phyloP scores from a whole-genome alignment of 164 flowering plant genomes.

The Umbellularia californica region DNA sequence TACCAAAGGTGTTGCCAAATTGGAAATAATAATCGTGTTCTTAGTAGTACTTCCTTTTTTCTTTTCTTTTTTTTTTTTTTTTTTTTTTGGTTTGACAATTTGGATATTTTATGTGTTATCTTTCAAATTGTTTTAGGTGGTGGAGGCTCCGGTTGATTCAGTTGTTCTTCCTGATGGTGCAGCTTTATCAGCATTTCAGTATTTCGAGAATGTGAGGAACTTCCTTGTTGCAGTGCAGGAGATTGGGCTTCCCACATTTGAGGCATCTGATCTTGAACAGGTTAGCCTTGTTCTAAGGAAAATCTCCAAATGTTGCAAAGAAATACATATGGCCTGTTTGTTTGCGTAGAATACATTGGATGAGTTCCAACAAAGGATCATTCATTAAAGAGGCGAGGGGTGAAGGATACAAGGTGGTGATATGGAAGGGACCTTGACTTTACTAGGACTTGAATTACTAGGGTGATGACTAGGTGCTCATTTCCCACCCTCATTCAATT shows the following conservation, averaged over 20 bases:
- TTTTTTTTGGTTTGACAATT: background rate
- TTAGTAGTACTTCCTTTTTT: background rate
- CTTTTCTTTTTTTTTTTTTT: background rate
- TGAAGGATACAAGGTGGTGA: too few relatives aligned
- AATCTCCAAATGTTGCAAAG: background rate
- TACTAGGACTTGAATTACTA: too few relatives aligned
- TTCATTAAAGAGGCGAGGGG: too few relatives aligned
- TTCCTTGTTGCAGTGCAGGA: constrained; percentile 82
- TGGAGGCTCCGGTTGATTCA: constrained; percentile 77
- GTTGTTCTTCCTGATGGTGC: constrained; percentile 84
- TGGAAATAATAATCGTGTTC: background rate
- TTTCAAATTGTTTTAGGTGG: constrained; percentile 49
- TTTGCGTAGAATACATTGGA: too few relatives aligned
- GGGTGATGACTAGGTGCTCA: too few relatives aligned
- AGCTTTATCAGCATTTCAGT: constrained; percentile 90
- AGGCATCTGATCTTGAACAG: constrained; percentile 96
- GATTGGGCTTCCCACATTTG: constrained; percentile 87
- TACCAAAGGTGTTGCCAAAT: constrained; percentile 55
- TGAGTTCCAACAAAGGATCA: too few relatives aligned
- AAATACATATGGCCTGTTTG: too few relatives aligned
- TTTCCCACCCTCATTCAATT: too few relatives aligned
- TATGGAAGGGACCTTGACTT: too few relatives aligned
- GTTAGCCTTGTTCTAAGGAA: constrained; percentile 30
- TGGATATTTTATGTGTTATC: background rate
- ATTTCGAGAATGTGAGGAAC: constrained; percentile 95